Evolutionary conservation across 805 yeast species (phyloP), one percentile per base, ranked within the genome.

Genomic region (Schwanniomyces yamadae): DNA sequence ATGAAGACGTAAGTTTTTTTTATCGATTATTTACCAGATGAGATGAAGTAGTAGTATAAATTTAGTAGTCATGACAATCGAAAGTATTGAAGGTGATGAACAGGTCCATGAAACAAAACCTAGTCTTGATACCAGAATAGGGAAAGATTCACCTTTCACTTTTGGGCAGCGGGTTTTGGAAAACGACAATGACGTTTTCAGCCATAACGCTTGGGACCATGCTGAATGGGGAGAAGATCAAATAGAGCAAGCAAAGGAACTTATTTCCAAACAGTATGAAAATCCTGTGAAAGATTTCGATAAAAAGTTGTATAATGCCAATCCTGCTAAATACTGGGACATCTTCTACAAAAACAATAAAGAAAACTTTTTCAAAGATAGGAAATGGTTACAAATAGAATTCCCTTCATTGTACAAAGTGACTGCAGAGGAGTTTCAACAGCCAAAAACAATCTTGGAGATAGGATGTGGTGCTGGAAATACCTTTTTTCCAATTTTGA

Each of bases 391-490:
- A 41, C 88, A 86, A 55, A 83, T 91, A 31, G 99, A 93, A 63
- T 93, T 93, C 45, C 99, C 99, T 1, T 66, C 77, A 10, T 62
- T 93, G 23, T 91, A 84, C 54, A 82, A 81, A 42, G 84, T 87
- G 5, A 87, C 95, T 3, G 49, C 48, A 12, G 77, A 78, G 43
- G 73, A 76, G 16, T 84, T 81, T 46, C 71, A 82, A 5, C 84
- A 88, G n/a, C 77, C 82, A 4, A 72, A 73, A 15, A 78, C 82
- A 3, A 82, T 93, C 22, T 71, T 93, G 37, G 99, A 93, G 60
- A 83, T 93, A 31, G 99, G 99, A 3, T 93, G 99, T 64, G 99
- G 99, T 38, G 98, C 96, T 4, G 99, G 99, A 8, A 93, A 93
- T 59, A 93, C 99, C 0, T 76, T 93, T 69, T 93, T 84, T 59